phyloP scores from a whole-genome alignment of 1,284 basidiomycete species.

The Ganoderma lingzhi region DNA sequence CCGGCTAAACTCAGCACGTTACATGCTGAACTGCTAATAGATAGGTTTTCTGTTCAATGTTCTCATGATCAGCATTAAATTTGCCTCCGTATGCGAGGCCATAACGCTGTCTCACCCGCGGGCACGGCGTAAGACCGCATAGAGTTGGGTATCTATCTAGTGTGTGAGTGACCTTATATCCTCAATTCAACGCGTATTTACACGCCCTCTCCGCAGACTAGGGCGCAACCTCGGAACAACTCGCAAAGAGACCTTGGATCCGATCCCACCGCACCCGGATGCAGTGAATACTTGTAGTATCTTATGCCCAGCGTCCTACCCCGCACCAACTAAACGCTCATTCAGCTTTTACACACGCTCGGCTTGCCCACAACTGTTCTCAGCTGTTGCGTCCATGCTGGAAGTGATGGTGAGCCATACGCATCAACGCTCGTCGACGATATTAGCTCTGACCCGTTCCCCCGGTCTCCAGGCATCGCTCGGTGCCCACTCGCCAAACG shows the following conservation, averaged over 20 bases:
- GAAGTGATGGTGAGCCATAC: not conserved
- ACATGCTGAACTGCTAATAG: not conserved
- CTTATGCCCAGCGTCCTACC: not conserved
- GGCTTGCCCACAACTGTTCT: not conserved
- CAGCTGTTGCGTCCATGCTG: not conserved
- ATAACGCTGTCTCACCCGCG: not conserved
- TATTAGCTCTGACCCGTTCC: not conserved
- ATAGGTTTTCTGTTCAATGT: not conserved
- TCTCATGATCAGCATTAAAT: not conserved
- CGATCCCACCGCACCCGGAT: not conserved
- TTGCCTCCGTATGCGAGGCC: not conserved
- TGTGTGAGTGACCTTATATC: not conserved
- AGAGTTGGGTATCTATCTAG: not conserved
- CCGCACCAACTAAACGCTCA: not conserved
- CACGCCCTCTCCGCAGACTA: not conserved
- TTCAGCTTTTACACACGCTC: no score
- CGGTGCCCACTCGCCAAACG: not conserved
- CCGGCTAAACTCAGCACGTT: not conserved
- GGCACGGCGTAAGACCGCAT: not conserved
- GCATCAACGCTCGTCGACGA: not conserved
- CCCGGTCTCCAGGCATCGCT: not conserved
- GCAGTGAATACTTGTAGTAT: not conserved
- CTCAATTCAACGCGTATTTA: not conserved
- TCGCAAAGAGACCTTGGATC: not conserved
- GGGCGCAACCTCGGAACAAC: not conserved